Evolutionary conservation across 2,329 filamentous ascomycete species (phyloP), one percentile per base, ranked within the genome.

Genomic region (Ophiostoma novo-ulmi): DNA sequence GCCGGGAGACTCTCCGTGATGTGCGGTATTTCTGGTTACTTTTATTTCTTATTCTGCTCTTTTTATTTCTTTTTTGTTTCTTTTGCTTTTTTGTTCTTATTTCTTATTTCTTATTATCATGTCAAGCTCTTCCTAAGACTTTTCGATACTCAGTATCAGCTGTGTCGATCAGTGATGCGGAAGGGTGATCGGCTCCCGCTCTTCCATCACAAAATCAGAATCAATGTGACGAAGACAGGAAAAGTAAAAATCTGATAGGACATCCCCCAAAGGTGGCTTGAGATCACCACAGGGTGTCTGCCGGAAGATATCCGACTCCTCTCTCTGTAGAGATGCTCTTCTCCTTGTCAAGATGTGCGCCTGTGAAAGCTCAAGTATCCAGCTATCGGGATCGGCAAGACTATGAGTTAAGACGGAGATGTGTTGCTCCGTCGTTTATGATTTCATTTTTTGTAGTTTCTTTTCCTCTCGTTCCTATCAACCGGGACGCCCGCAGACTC

Each of bases 1-100:
- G 61, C 61, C 61, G 61, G 61, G 31, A 64, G 61, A 64, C 61
- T 64, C 61, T 64, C 61, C 61, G 61, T 64, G 61, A 64, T 64
- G 61, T 64, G 61, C 26, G 61, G 61, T 64, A 64, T 64, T 22
- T 48, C 22, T 58, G 3, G 31, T 31, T 58, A 26, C n/a, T 11
- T 26, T 58, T 2, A 8, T 26, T 58, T 58, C 11, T 22, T 58
- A 26, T 13, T 22, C 10, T 26, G 8, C 8, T 26, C 4, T n/a
- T 55, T 55, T n/a, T 20, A 4, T 39, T n/a, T 17, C 61, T 5
- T n/a, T 35, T 26, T 41, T 67, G 5, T 17, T 35, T 41, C 22
- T 55, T 11, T 13, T 55, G 20, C 48, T 22, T 11, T 26, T 4
- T 22, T 44, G 10, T 26, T 13, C n/a, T 58, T 58, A 14, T 22